A percentile compares a stretch with the other conserved stretches of the same genome.
These are phyloP conservation scores for Fraxinus pennsylvanica DNA, from an alignment of 257 asterid genomes.

Conservation along the genomic window DNA sequence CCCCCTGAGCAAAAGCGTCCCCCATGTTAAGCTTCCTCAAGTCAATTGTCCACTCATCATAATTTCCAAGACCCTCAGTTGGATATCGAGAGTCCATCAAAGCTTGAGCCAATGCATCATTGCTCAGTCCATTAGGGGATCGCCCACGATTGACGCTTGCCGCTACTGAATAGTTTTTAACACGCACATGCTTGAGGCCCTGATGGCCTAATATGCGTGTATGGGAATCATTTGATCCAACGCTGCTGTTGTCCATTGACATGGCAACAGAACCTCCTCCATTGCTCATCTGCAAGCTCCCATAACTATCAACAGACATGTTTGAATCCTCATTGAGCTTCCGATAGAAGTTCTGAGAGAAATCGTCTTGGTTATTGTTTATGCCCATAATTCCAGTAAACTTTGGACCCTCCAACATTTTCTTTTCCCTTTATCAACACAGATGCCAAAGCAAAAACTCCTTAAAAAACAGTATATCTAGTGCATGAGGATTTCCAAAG, in stretches of 20 bases:
- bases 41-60: slow-evolving; percentile 63
- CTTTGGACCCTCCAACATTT: slow-evolving; percentile 69
- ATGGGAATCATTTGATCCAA: slow-evolving; percentile 66
- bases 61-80: slow-evolving; percentile 57
- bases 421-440: slow-evolving; percentile 4
- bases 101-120: slow-evolving; percentile 66
- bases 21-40: slow-evolving; percentile 66
- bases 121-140: slow-evolving; percentile 53
- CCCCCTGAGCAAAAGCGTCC: slow-evolving; percentile 66
- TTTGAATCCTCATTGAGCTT: slow-evolving; percentile 73
- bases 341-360: slow-evolving; percentile 61
- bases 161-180: slow-evolving; percentile 51
- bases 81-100: slow-evolving; percentile 54
- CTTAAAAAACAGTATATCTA: slow-evolving; percentile 15
- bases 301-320: slow-evolving; percentile 68
- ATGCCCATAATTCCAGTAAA: slow-evolving; percentile 58
- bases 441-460: slow-evolving; percentile 8
- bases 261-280: slow-evolving; percentile 77
- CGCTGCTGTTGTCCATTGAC: slow-evolving; percentile 76
- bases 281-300: slow-evolving; percentile 68
- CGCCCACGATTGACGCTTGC: slow-evolving; percentile 63
- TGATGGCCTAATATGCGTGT: slow-evolving; percentile 68
- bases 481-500: slow-evolving; percentile 36
- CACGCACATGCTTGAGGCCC: slow-evolving; percentile 68
- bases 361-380: slow-evolving; percentile 54